A percentile compares a stretch with the other conserved stretches of the same genome.
These are phyloP conservation scores for Russula olivacea DNA, from an alignment of 768 basidiomycete species.

Conservation along the genomic window DNA sequence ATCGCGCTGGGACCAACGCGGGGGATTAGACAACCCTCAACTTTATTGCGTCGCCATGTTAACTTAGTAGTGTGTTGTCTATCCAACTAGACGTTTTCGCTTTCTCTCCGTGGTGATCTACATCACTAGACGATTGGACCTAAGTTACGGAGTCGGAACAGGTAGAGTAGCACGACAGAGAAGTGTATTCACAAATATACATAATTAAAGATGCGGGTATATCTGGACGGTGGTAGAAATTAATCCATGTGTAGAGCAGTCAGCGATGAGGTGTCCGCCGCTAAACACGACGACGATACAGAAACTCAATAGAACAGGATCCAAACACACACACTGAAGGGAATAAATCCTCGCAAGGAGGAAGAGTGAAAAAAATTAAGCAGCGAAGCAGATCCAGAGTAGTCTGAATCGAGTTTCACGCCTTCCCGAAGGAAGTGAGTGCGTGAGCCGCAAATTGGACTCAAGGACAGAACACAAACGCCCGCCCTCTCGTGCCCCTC, in stretches of 20 bases:
- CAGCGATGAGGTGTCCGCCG: background rate
- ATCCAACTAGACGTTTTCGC: slow-evolving; percentile 20
- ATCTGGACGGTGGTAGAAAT: background rate
- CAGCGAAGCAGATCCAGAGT: slow-evolving; percentile 52
- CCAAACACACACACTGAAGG: background rate
- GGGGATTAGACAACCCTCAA: background rate
- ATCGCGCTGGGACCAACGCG: background rate
- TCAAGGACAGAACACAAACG: slow-evolving; percentile 41
- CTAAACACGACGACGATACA: background rate
- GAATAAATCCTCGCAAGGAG: slow-evolving; percentile 27
- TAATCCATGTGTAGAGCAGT: background rate
- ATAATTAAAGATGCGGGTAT: background rate
- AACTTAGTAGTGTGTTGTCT: slow-evolving; percentile 8
- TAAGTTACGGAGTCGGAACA: background rate
- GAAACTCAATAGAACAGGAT: background rate
- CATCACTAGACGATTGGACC: slow-evolving; percentile 6
- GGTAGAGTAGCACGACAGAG: background rate
- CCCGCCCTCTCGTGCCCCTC: slow-evolving; percentile 14
- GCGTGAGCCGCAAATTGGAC: slow-evolving; percentile 62
- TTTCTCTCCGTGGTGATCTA: background rate
- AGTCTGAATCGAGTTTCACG: slow-evolving; percentile 65
- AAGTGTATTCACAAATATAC: background rate
- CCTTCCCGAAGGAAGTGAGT: slow-evolving; percentile 18
- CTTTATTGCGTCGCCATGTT: background rate
- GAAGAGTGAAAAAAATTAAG: slow-evolving; percentile 31